These are phyloP conservation scores for Tulasnella sp. DNA, from an alignment of 768 basidiomycete species.

Conservation along the genomic window DNA sequence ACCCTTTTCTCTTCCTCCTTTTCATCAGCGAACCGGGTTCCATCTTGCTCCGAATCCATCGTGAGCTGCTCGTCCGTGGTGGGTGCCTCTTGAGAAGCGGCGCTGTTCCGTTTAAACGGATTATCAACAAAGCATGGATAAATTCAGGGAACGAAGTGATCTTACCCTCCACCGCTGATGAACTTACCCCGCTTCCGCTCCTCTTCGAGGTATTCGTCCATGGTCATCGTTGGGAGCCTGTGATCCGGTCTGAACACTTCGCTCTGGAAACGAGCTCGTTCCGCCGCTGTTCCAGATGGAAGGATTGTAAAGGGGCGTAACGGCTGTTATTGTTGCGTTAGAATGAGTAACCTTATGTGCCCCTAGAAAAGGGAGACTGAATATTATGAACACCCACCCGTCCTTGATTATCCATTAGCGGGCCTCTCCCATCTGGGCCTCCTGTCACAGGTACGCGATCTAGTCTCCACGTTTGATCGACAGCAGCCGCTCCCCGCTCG, in stretches of 20 bases:
- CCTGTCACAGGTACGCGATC: slow-evolving; percentile 38
- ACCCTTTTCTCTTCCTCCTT: slow-evolving; percentile 66
- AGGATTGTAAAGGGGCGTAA: slow-evolving; percentile 89
- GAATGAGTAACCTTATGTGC: slow-evolving; percentile 14
- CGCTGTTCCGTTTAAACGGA: slow-evolving; percentile 34
- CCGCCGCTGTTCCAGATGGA: slow-evolving; percentile 48
- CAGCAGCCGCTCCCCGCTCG: slow-evolving; percentile 27
- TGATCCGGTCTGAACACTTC: slow-evolving; percentile 81
- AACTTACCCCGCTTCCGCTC: slow-evolving; percentile 79
- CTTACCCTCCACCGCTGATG: slow-evolving; percentile 79
- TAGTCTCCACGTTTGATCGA: slow-evolving; percentile 60
- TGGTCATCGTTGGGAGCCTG: slow-evolving; percentile 85
- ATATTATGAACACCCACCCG: slow-evolving; percentile 41
- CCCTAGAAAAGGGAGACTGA: no score
- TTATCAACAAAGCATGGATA: slow-evolving; percentile 1
- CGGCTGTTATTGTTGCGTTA: slow-evolving; percentile 45
- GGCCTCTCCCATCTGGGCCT: slow-evolving; percentile 40
- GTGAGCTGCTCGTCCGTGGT: slow-evolving; percentile 72
- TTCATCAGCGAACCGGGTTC: slow-evolving; percentile 52
- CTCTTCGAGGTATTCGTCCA: slow-evolving; percentile 88
- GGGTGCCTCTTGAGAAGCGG: slow-evolving; percentile 51
- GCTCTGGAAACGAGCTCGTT: slow-evolving; percentile 61
- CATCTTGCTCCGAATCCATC: slow-evolving; percentile 77
- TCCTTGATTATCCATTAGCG: slow-evolving; percentile 63
- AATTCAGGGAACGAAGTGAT: no score